These are phyloP conservation scores for Phytopythium boreale DNA, from an alignment of 352 stramenopile species.

Conservation along the genomic window DNA sequence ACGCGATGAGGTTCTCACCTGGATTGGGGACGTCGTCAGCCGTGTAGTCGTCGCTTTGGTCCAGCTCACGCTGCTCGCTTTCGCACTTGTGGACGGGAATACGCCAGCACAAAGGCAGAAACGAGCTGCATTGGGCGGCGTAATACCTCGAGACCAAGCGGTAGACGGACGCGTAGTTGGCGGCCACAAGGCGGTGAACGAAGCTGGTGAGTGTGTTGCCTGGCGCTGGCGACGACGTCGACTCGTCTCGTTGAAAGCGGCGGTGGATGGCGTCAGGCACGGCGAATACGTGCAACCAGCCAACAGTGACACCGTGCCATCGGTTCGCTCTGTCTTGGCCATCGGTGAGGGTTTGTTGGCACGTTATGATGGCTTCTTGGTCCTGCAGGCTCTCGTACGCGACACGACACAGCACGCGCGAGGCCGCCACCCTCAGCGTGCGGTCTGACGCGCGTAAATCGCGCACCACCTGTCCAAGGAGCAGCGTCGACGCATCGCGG, in stretches of 20 bases:
- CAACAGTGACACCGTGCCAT: slow-evolving; percentile 35
- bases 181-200: slow-evolving; percentile 23
- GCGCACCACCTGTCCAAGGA: slow-evolving; percentile 17
- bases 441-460: slow-evolving; percentile 39
- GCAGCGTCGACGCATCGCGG: slow-evolving; percentile 2
- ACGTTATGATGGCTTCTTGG: slow-evolving; percentile 28
- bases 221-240: slow-evolving; percentile 9
- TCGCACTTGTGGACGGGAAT: slow-evolving; percentile 13
- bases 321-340: slow-evolving; percentile 7
- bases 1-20: slow-evolving; percentile 40
- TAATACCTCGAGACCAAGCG: slow-evolving; percentile 45
- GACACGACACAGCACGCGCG: slow-evolving; percentile 47
- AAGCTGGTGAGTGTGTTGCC: slow-evolving; percentile 16
- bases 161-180: slow-evolving; percentile 44
- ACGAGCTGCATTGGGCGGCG: slow-evolving; percentile 29
- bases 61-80: background rate
- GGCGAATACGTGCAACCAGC: slow-evolving; percentile 56
- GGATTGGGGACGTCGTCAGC: slow-evolving; percentile 34
- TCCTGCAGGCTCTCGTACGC: slow-evolving; percentile 47
- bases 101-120: slow-evolving; percentile 50
- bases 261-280: slow-evolving; percentile 27
- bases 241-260: slow-evolving; percentile 12
- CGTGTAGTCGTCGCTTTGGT: slow-evolving; percentile 7
- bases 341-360: slow-evolving; percentile 21
- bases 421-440: slow-evolving; percentile 37